Evolutionary conservation across 2,329 filamentous ascomycete species (phyloP).

Genomic region (Fusarium lateritium): DNA sequence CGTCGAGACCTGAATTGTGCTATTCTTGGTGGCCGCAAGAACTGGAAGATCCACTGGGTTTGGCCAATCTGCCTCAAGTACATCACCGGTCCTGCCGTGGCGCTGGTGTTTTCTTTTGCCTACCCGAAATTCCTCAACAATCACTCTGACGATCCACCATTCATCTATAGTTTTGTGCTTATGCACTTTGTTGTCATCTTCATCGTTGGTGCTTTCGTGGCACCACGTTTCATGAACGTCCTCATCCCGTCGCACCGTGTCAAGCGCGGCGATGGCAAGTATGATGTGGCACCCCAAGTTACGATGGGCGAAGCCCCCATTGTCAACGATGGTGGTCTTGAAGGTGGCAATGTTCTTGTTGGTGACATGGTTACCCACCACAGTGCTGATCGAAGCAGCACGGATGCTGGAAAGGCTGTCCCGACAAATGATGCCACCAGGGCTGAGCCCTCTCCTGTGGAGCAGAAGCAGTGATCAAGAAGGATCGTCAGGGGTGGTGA

Average conservation of each 20-base stretch:
- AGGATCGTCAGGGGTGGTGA: too few species aligned
- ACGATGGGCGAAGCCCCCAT: conserved; percentile 28
- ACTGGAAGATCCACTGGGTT: conserved; percentile 66
- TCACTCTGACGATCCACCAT: conserved; percentile 31
- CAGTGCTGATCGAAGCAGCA: conserved; percentile 27
- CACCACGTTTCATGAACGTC: conserved; percentile 33
- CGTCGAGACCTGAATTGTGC: conserved; percentile 65
- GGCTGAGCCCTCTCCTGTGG: conserved; percentile 4
- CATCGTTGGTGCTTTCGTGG: conserved; percentile 36
- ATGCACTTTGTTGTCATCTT: conserved; percentile 41
- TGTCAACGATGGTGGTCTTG: conserved; percentile 23
- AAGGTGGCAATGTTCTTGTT: conserved; percentile 15
- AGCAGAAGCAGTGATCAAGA: conserved; percentile 10
- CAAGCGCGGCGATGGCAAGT: conserved; percentile 36
- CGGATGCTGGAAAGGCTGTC: conserved; percentile 28
- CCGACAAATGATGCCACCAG: not conserved
- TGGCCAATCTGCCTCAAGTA: conserved; percentile 63
- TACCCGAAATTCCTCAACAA: conserved; percentile 53
- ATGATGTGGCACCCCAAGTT: conserved; percentile 38
- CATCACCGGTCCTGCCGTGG: conserved; percentile 60
- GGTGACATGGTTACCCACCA: not conserved
- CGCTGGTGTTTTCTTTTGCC: conserved; percentile 63
- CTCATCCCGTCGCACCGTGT: conserved; percentile 32
- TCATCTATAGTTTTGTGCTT: conserved; percentile 41
- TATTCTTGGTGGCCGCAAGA: conserved; percentile 60